Percentiles rank a stretch among this genome's conserved stretches.
Evolutionary conservation across 768 basidiomycete genomes (phyloP).

Genomic region (Pleurotus salmoneostramineus): DNA sequence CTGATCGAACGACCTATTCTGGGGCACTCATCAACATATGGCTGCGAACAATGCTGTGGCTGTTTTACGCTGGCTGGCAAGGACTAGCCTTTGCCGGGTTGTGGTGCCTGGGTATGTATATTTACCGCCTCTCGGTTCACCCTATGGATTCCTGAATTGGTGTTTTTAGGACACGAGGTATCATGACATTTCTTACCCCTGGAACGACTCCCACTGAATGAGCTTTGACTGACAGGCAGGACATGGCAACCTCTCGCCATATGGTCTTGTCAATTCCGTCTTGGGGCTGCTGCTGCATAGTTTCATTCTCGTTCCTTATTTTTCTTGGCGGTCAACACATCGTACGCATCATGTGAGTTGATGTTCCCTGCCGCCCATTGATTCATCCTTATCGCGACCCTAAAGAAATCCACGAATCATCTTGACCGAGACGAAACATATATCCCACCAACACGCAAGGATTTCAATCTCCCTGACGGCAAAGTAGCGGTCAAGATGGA

Average conservation of each 20-base stretch:
- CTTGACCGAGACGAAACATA: slow-evolving; percentile 76
- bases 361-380: not conserved
- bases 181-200: not conserved
- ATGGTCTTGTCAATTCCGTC: slow-evolving; percentile 28
- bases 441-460: slow-evolving; percentile 42
- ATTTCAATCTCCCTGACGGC: slow-evolving; percentile 40
- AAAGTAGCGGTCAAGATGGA: slow-evolving; percentile 35
- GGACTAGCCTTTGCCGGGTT: slow-evolving; percentile 39
- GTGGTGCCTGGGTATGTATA: slow-evolving; percentile 37
- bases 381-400: not conserved
- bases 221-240: slow-evolving; percentile 32
- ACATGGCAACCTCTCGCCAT: slow-evolving; percentile 43
- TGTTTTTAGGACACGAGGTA: slow-evolving; percentile 39
- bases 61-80: slow-evolving; percentile 49
- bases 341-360: slow-evolving; percentile 56
- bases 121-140: not conserved
- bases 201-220: not conserved
- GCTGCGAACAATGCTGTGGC: slow-evolving; percentile 29
- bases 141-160: not conserved
- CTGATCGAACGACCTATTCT: slow-evolving; percentile 10
- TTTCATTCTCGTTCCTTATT: slow-evolving; percentile 51
- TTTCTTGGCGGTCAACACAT: slow-evolving; percentile 68
- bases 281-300: slow-evolving; percentile 40
- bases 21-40: slow-evolving; percentile 12
- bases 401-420: slow-evolving; percentile 40